Evolutionary conservation across 148 eudicot genomes (phyloP), one percentile per base, ranked within the genome.

Genomic region (Simmondsia chinensis): DNA sequence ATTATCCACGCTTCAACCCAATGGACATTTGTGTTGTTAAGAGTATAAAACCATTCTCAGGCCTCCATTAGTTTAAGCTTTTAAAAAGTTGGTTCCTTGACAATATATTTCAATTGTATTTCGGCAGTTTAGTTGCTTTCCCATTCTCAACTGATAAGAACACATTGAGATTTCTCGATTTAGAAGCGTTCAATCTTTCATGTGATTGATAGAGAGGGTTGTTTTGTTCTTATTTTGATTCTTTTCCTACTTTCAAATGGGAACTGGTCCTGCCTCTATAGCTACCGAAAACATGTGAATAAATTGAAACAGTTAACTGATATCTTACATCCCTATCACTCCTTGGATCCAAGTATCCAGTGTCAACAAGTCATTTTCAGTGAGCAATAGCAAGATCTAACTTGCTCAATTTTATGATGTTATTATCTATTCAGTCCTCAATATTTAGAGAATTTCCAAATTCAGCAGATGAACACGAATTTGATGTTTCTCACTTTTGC

Each of bases 281-380:
- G 31, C 57, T 49, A 43, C 45, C 54, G 34, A 39, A 55, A 57
- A 46, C 64, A 52, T 31, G 39, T 56, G 52, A 44, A 46, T n/a
- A 49, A 63, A 59, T 49, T 28, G 54, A 53, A 54, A 45, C 46
- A 39, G 33, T 14, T n/a, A 47, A 30, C 7, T 28, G 45, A 44
- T 47, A 24, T 51, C 30, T 54, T 46, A 44, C 69, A 61, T 61
- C 72, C 48, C 70, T 54, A 52, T 65, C 72, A 20, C 31, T 47
- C 69, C 64, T 52, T 13, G 47, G 49, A 53, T 46, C 50, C 40
- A 25, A 44, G 52, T 57, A 75, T 56, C 65, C 44, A 30, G 20
- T 10, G 32, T 35, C 5, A 20, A 40, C 17, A 51, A 61, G 71
- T 73, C 71, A 15, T 60, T 60, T 62, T 73, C 50, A 18, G 48